Evolutionary conservation across 1,139 yeast genomes (phyloP), one percentile per base, ranked within the genome.

Genomic region (Hyphopichia fennica): DNA sequence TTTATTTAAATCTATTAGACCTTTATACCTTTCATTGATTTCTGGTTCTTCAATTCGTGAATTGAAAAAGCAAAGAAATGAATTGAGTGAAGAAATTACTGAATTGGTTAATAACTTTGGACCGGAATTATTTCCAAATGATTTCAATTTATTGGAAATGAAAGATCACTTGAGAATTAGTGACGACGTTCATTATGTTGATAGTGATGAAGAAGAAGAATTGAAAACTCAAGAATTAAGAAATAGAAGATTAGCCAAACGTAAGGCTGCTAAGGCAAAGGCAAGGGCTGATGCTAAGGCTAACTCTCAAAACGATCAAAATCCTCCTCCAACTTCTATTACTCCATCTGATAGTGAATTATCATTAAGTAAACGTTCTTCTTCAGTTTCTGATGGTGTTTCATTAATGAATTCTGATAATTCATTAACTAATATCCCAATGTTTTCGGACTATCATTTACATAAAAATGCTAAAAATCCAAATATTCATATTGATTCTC

Each of bases 1-100:
- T 59, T 72, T 88, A 40, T 79, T 86, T 62, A 89, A 90, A 58
- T 83, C 95, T 5, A 67, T 91, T 47, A 75, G 90, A 49, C 97
- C 98, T 1, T 67, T 91, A 39, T 85, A 89, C 58, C 67, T 90
- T 35, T 85, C 96, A 2, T 65, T 91, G 33, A 77, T 77, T 5
- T 75, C 81, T 38, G 79, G 82, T 14, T 82, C 87, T 45, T 81
- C 84, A 30, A 71, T 82, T 36, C 61, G 66, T 39, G 83, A 77
- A 42, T 65, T 75, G 45, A 79, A 77, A 48, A 63, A 65, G 42
- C 57, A 63, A 48, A 60, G 78, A 45, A 53, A 57, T 28, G 68
- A 70, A 49, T 58, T 73, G 45, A 59, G 71, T 43, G 72, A 67
- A 44, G 75, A 72, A 23, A 67, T 74, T 40, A 74, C 79, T 3